phyloP scores from a whole-genome alignment of 2,329 filamentous ascomycete species.

The Trichoderma brevicompactum region DNA sequence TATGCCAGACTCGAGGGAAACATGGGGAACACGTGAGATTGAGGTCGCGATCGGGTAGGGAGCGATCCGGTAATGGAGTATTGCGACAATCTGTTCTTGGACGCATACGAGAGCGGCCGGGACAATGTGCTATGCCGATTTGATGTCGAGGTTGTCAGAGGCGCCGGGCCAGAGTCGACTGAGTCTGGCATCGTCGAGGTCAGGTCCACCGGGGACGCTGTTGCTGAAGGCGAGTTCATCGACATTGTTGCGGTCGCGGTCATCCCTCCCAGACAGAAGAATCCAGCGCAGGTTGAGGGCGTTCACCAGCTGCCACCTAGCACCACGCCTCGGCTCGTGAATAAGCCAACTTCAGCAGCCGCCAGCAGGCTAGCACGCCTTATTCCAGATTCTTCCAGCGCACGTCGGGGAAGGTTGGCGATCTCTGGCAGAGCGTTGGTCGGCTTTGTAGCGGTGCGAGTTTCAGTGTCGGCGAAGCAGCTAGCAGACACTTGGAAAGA shows the following conservation, averaged over 20 bases:
- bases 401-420: constrained; percentile 1
- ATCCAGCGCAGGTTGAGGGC: constrained; percentile 17
- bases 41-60: constrained; percentile 73
- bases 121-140: constrained; percentile 64
- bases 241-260: constrained; percentile 59
- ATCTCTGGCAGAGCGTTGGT: constrained; percentile 3
- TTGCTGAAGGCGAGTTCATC: constrained; percentile 58
- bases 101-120: constrained; percentile 73
- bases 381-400: constrained; percentile 24
- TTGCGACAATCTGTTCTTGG: constrained; percentile 80
- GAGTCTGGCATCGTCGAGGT: constrained; percentile 51
- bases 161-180: constrained; percentile 59
- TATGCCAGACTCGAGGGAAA: constrained; percentile 87
- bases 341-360: constrained; percentile 22
- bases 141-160: constrained; percentile 61
- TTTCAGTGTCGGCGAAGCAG: not conserved
- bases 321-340: constrained; percentile 25
- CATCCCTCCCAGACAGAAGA: constrained; percentile 34
- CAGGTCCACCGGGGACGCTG: constrained; percentile 56
- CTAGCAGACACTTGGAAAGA: constrained; percentile 17
- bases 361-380: constrained; percentile 25
- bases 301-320: constrained; percentile 10
- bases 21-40: constrained; percentile 79
- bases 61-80: constrained; percentile 70
- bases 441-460: not conserved